Base-by-base conservation (phyloP, 345 rosid species). In the Ricinus communis region DNA sequence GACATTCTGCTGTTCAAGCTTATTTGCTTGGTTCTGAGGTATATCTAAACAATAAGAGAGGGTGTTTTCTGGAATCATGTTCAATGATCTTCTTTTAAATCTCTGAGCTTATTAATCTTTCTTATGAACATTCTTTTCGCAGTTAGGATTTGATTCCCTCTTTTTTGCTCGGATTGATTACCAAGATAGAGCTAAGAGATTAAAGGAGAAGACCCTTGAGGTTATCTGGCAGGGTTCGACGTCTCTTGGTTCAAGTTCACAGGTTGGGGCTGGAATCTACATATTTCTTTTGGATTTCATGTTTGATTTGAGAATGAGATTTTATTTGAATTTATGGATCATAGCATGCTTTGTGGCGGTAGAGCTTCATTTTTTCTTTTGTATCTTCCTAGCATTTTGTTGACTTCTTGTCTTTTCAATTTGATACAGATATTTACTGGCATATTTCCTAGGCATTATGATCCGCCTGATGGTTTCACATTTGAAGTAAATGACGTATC, bases 11-110 rank as follows among this genome's bases (percentile, higher is more conserved):
- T 66, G 98, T 74, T 55, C 97, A 93, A 79, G 97, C 96, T 71
- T 93, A 93, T 81, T 82, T 93, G 82, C 91, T 93, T 66, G 95
- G 98, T 14, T 91, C 98, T 27, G 98, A 93, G 96, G 98, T 91
- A 87, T 24, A 21, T 7, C 57, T 53, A 58, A 3, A 31, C 49
- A 41, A n/a, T n/a, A n/a, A n/a, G n/a, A n/a, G n/a, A n/a, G n/a
- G n/a, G 8, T 62, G 18, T 28, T 53, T 74, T 14, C 45, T 57
- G n/a, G n/a, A n/a, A n/a, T n/a, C 52, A 36, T 33, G 30, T 21
- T 40, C 21, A 43, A 24, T 67, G 36, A 28, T n/a, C 27, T 9
- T 49, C 36, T 61, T 56, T 33, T 33, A 33, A 16, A 9, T 33
- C n/a, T 40, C 61, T 56, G 62, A 62, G 16, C 50, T 79, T 57